A percentile compares a stretch with the other conserved stretches of the same genome.
These are phyloP conservation scores for Theobroma grandiflorum DNA, from an alignment of 441 rosid species.

Conservation along the genomic window DNA sequence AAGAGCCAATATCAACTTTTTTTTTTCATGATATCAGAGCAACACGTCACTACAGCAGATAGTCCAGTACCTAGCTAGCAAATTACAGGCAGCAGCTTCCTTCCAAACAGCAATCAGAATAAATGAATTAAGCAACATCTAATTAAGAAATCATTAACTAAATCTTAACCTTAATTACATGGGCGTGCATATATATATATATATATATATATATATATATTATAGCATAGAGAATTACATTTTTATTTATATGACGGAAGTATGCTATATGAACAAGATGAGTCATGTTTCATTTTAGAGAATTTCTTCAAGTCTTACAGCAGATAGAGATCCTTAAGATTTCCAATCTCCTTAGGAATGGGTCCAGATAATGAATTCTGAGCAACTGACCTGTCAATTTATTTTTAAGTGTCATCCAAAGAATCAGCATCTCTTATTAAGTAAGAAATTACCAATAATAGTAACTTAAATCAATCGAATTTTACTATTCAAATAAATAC, in stretches of 20 bases:
- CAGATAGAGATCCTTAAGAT: conserved; percentile 36
- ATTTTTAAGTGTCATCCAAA: not conserved
- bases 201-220: no score
- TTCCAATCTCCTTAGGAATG: conserved; percentile 51
- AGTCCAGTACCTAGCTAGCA: no score
- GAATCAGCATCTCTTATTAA: not conserved
- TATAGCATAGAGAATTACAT: not conserved
- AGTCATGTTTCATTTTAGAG: not conserved
- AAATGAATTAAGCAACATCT: not conserved
- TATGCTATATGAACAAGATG: not conserved
- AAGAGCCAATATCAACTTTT: no score
- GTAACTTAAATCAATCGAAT: not conserved
- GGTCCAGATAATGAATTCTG: conserved; percentile 47
- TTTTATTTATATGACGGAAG: not conserved
- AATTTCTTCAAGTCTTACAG: conserved; percentile 35
- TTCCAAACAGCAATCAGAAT: not conserved
- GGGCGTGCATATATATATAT: not conserved
- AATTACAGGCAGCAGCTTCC: not conserved
- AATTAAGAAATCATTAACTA: not conserved
- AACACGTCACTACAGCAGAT: no score
- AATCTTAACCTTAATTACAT: not conserved
- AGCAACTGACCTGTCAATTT: conserved; percentile 30
- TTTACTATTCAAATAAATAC: conserved; percentile 22
- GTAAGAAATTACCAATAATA: not conserved
- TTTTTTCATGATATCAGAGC: no score